Conservation (phyloP, 768 basidiomycete species). For the Suillus occidentalis region DNA sequence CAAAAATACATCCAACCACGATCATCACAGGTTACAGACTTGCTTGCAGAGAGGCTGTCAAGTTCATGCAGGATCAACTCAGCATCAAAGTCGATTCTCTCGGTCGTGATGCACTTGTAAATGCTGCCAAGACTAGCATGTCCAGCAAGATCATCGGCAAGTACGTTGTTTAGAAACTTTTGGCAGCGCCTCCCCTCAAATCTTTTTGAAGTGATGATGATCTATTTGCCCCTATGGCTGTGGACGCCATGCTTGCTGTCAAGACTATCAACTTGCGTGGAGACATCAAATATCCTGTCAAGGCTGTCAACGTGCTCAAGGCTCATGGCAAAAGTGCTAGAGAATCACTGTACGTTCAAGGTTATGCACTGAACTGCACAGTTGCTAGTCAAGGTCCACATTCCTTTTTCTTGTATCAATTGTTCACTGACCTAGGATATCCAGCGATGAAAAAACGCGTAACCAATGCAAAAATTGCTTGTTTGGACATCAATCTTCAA, state of each 20-base stretch:
- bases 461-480: conserved; percentile 93
- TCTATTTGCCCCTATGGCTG: conserved; percentile 97
- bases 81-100: conserved; percentile 91
- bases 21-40: conserved; percentile 98
- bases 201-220: conserved; percentile 78
- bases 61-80: conserved; percentile 96
- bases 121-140: conserved; percentile 98
- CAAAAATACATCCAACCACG: conserved; percentile 98
- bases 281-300: conserved; percentile 98
- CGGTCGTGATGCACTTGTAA: conserved; percentile 90
- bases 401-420: conserved; percentile 1
- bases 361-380: conserved; percentile 97
- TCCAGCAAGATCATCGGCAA: conserved; percentile 97
- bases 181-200: background rate
- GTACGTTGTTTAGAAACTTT: conserved; percentile 50
- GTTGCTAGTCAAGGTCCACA: conserved; percentile 93
- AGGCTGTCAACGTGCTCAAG: conserved; percentile 97
- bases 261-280: conserved; percentile 92
- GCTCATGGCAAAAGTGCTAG: conserved; percentile 95
- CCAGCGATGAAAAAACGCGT: conserved; percentile 97
- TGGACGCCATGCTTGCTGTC: conserved; percentile 97
- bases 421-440: conserved; percentile 7
- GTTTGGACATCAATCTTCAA: conserved; percentile 96
- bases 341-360: conserved; percentile 92
- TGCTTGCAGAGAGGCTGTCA: conserved; percentile 95